phyloP scores from a whole-genome alignment of 257 asterid genomes.

The Ophiorrhiza pumila region DNA sequence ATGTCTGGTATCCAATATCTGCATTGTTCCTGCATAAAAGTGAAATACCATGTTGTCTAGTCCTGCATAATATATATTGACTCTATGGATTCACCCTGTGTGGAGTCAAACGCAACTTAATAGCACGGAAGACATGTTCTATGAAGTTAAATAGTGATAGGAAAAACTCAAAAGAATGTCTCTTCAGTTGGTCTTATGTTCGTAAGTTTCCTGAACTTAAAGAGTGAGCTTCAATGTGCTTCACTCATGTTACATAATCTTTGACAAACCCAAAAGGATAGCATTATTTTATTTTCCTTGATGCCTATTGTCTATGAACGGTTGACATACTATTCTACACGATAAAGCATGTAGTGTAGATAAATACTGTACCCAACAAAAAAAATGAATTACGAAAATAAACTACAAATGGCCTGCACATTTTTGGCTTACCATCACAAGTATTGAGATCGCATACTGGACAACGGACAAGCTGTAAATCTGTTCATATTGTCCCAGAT shows the following conservation, averaged over 20 bases:
- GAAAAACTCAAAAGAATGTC: neutral
- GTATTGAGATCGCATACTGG: constrained; percentile 90
- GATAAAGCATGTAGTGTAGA: neutral
- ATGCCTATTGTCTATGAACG: neutral
- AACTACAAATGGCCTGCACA: constrained; percentile 6
- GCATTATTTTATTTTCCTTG: neutral
- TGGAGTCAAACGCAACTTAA: neutral
- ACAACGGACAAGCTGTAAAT: constrained; percentile 95
- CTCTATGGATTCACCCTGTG: neutral
- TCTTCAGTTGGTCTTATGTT: neutral
- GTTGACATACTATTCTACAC: neutral
- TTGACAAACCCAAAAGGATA: neutral
- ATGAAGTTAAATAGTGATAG: neutral
- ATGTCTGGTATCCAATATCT: constrained; percentile 89
- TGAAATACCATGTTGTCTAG: neutral
- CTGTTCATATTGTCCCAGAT: constrained; percentile 34
- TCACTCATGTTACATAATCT: neutral
- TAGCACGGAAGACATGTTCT: neutral
- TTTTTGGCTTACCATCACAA: constrained; percentile 74
- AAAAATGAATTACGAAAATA: neutral
- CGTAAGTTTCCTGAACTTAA: neutral
- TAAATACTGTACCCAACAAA: neutral
- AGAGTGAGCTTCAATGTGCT: neutral
- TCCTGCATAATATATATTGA: neutral
- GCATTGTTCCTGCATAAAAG: constrained; percentile 83